Percentiles rank a stretch among this genome's conserved stretches.
phyloP scores from a whole-genome alignment of 2,329 filamentous ascomycete species.

The Cladosporium colombiae region DNA sequence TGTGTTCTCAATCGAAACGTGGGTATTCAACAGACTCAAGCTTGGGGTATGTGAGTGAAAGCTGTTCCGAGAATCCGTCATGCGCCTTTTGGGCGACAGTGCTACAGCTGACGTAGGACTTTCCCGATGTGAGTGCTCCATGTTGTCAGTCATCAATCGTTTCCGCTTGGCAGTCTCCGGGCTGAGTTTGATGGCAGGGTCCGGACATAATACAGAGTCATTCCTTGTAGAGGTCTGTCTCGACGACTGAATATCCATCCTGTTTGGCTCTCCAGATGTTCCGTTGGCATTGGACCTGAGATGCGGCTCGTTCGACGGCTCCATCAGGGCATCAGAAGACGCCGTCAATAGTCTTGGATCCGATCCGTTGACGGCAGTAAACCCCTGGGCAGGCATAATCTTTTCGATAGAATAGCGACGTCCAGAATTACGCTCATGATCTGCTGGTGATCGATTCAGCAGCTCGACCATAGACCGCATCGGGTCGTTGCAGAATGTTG shows the following conservation, averaged over 20 bases:
- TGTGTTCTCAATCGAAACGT: conserved; percentile 1
- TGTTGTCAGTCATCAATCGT: conserved; percentile 5
- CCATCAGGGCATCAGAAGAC: not conserved
- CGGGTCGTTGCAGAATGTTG: not conserved
- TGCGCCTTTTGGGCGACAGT: conserved; percentile 14
- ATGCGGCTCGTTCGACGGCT: not conserved
- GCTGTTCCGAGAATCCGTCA: conserved; percentile 2
- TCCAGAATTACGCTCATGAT: conserved; percentile 4
- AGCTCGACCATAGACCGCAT: conserved; percentile 17
- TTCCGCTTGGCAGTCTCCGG: conserved; percentile 18
- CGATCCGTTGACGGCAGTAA: conserved; percentile 15
- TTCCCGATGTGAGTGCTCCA: not conserved
- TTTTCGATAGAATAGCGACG: not conserved
- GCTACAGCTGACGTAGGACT: not conserved
- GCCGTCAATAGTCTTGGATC: not conserved
- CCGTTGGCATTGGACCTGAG: not conserved
- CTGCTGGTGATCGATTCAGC: conserved; percentile 14
- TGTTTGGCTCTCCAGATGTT: not conserved
- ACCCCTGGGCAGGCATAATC: conserved; percentile 12
- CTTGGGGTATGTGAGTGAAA: conserved; percentile 4
- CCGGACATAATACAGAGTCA: conserved; percentile 14
- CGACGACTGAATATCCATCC: not conserved
- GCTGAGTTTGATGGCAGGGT: conserved; percentile 17
- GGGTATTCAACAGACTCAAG: not conserved
- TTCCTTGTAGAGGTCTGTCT: conserved; percentile 7